Conservation (phyloP, 345 rosid genomes). For the Hibiscus mutabilis region DNA sequence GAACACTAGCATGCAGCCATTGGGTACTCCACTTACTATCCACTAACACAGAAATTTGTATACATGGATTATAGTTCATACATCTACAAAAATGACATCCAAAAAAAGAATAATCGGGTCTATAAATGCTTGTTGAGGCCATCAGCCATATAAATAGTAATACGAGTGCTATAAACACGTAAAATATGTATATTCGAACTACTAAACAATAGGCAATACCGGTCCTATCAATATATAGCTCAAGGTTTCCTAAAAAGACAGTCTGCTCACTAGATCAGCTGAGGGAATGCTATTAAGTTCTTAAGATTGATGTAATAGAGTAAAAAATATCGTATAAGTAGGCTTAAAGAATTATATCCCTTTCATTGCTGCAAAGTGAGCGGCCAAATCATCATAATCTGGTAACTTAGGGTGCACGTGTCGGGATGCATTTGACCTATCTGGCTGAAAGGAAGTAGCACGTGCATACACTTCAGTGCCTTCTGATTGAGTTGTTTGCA, state of each 20-base stretch:
- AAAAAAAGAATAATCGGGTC: slow-evolving; percentile 4
- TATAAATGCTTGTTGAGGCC: slow-evolving; percentile 1
- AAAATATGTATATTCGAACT: not conserved
- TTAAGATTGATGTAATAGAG: not conserved
- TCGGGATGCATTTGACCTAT: slow-evolving; percentile 44
- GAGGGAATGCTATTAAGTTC: not conserved
- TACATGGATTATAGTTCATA: not conserved
- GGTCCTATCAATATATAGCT: not conserved
- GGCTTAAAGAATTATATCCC: slow-evolving; percentile 39
- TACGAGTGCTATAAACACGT: not conserved
- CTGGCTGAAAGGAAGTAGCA: slow-evolving; percentile 77
- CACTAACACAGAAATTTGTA: too few relatives aligned
- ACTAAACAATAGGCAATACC: not conserved
- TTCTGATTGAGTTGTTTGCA: slow-evolving; percentile 41
- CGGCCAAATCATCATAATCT: slow-evolving; percentile 85
- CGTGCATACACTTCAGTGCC: slow-evolving; percentile 41
- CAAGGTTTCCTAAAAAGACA: not conserved
- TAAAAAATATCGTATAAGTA: not conserved
- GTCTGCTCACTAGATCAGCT: not conserved
- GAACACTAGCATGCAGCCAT: too few relatives aligned
- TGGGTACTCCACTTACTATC: too few relatives aligned
- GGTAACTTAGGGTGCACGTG: slow-evolving; percentile 98
- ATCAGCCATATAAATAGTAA: not conserved
- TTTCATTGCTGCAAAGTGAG: slow-evolving; percentile 73
- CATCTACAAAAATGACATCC: slow-evolving; percentile 9